A percentile compares a stretch with the other conserved stretches of the same genome.
Conservation (phyloP, 768 basidiomycete species). For the Amanita subjunquillea region DNA sequence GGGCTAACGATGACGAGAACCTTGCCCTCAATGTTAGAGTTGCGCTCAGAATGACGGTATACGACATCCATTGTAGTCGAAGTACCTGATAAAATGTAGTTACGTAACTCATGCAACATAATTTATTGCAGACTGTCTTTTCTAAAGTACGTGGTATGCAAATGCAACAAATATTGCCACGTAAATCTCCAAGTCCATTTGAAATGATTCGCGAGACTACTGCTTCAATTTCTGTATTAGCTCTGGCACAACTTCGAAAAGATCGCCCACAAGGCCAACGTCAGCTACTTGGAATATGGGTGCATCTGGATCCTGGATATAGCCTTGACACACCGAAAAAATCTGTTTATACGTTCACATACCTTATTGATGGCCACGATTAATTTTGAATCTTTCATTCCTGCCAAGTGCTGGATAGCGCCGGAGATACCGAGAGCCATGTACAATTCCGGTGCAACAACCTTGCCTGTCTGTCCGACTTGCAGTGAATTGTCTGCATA, state of each 20-base stretch:
- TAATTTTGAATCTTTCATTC: slow-evolving; percentile 98
- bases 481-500: slow-evolving; percentile 97
- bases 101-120: neutral
- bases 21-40: slow-evolving; percentile 1
- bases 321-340: slow-evolving; percentile 2
- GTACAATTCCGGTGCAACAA: slow-evolving; percentile 95
- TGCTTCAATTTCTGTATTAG: slow-evolving; percentile 78
- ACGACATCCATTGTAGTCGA: slow-evolving; percentile 1
- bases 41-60: slow-evolving; percentile 1
- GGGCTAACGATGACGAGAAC: slow-evolving; percentile 4
- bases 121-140: too few relatives aligned
- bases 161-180: neutral
- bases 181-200: neutral
- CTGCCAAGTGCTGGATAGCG: slow-evolving; percentile 97
- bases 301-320: slow-evolving; percentile 79
- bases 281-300: slow-evolving; percentile 99
- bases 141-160: neutral
- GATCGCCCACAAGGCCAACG: slow-evolving; percentile 85
- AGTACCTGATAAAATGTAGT: neutral
- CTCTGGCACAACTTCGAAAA: slow-evolving; percentile 88
- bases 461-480: slow-evolving; percentile 99
- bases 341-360: slow-evolving; percentile 7
- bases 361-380: slow-evolving; percentile 99
- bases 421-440: slow-evolving; percentile 96
- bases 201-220: slow-evolving; percentile 4